phyloP scores from a whole-genome alignment of 305 asterid genomes.

The Monarda citriodora region DNA sequence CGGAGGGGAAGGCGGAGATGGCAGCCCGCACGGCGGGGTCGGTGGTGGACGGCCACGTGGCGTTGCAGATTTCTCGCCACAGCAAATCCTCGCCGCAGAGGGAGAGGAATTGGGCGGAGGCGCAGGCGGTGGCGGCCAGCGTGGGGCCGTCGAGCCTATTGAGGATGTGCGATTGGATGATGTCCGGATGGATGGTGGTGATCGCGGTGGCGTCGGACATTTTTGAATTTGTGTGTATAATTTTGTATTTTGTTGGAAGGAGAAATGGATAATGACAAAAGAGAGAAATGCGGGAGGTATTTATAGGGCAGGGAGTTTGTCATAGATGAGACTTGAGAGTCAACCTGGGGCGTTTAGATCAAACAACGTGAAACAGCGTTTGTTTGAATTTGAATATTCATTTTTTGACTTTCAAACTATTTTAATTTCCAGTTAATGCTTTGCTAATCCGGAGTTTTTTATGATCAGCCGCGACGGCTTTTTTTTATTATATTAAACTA shows the following conservation, averaged over 20 bases:
- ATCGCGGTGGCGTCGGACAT: constrained; percentile 22
- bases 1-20: constrained; percentile 55
- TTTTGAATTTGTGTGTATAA: no score
- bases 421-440: background rate
- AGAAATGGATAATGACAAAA: constrained; percentile 1
- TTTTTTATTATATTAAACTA: background rate
- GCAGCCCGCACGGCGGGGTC: constrained; percentile 33
- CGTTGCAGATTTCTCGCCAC: constrained; percentile 61
- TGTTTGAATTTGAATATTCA: background rate
- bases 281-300: background rate
- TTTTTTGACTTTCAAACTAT: background rate
- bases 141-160: constrained; percentile 71
- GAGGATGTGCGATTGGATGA: constrained; percentile 60
- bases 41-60: constrained; percentile 78
- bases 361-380: background rate
- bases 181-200: constrained; percentile 54
- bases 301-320: constrained; percentile 15
- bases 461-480: background rate
- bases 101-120: constrained; percentile 40
- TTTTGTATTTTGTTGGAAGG: background rate
- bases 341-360: constrained; percentile 10
- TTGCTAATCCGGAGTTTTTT: background rate
- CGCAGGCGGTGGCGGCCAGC: constrained; percentile 58
- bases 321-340: constrained; percentile 12
- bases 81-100: constrained; percentile 50